These are phyloP conservation scores for Pseudisothecium myosuroides DNA, from an alignment of 225 moss, liverwort and hornwort species.

Conservation along the genomic window DNA sequence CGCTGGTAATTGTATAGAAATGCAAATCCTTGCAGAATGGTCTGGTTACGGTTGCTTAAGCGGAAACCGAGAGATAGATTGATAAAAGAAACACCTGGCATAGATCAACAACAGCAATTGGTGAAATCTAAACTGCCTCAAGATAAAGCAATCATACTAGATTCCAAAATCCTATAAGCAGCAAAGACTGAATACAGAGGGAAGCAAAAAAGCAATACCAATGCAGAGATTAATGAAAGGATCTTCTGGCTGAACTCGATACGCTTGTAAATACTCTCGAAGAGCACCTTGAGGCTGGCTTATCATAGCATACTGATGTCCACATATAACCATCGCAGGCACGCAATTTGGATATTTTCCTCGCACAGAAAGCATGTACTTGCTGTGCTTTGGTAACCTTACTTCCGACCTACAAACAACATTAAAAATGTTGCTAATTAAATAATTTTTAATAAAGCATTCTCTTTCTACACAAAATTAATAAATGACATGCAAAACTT, in stretches of 20 bases:
- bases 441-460: neutral
- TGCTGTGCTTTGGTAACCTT: constrained; percentile 77
- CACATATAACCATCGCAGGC: constrained; percentile 82
- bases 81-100: constrained; percentile 74
- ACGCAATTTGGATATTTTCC: constrained; percentile 68
- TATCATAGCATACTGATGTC: constrained; percentile 94
- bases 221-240: constrained; percentile 97
- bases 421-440: neutral
- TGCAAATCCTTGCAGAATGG: constrained; percentile 87
- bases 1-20: constrained; percentile 85
- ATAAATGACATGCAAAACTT: neutral
- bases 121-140: neutral
- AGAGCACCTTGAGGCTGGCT: constrained; percentile 98
- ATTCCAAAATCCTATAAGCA: neutral
- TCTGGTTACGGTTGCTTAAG: constrained; percentile 90
- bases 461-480: neutral
- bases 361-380: constrained; percentile 79
- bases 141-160: neutral
- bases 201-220: constrained; percentile 14
- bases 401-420: constrained; percentile 54
- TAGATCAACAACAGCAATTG: neutral
- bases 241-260: constrained; percentile 80
- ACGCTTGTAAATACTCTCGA: constrained; percentile 89
- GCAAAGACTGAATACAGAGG: neutral
- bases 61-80: constrained; percentile 94